Evolutionary conservation across 805 yeast genomes (phyloP), one percentile per base, ranked within the genome.

Genomic region (Saccharomyces paradoxus): DNA sequence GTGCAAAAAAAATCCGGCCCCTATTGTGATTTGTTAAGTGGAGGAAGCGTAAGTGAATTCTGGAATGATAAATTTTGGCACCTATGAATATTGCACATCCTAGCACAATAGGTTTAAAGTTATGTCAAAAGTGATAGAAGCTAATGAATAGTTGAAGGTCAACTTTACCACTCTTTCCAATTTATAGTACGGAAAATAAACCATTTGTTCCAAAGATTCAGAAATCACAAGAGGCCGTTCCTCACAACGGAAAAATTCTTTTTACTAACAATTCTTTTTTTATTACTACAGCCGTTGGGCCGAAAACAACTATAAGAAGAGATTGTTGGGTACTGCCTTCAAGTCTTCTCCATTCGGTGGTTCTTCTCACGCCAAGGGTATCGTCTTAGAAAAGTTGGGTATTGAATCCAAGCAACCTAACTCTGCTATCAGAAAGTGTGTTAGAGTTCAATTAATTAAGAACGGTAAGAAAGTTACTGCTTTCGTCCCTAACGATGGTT

Each of bases 361-460:
- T 77, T 91, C 99, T 74, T 94, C 99, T 71, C 99, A 94, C 88
- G 99, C 99, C 74, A 92, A 92, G 84, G 99, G 99, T 77, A 94
- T 94, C 74, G 99, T 94, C 66, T 88, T 94, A 77, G 99, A 94
- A 84, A 94, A 94, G 81, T 86, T 92, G 72, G 99, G 99, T 84
- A 86, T 94, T 79, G 98, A 94, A 84, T 96, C 99, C 78, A 94
- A 94, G 83, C 99, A 94, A 84, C 99, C 99, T 81, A 94, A 94
- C 95, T 94, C 99, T 73, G 99, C 99, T 81, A 92, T 94, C 77
- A 94, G 99, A 88, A 94, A 94, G 87, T 95, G 99, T 88, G 99
- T 94, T 79, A 90, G 98, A 87, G 99, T 94, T 64, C 98, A 94
- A 84, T 87, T 94, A 75, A 92, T 94, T 86, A 94, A 94, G 89